Evolutionary conservation across 1,284 basidiomycete genomes (phyloP).

Genomic region (Ceratobasidium sp.): DNA sequence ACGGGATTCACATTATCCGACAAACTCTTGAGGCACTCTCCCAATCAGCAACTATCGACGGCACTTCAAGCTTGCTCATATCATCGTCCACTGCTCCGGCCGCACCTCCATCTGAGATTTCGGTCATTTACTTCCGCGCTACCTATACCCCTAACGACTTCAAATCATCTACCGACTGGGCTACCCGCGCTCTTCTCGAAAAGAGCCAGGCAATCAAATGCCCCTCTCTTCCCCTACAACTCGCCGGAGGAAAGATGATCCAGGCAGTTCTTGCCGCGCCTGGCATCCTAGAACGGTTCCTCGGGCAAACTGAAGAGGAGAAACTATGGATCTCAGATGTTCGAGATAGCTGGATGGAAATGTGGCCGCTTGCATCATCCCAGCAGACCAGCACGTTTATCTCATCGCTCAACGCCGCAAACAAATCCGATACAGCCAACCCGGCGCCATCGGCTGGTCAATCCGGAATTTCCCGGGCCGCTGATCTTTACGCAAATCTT

Average conservation of each 20-base stretch:
- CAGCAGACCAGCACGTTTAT: conserved; percentile 12
- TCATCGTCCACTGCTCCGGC: conserved; percentile 53
- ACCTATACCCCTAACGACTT: conserved; percentile 91
- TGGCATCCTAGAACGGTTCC: conserved; percentile 78
- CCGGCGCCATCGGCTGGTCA: conserved; percentile 51
- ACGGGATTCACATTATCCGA: conserved; percentile 77
- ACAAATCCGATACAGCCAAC: conserved; percentile 51
- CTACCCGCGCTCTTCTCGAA: conserved; percentile 80
- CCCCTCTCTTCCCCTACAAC: conserved; percentile 88
- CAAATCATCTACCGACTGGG: conserved; percentile 68
- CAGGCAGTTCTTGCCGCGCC: conserved; percentile 88
- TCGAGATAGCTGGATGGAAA: conserved; percentile 77
- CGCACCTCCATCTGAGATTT: conserved; percentile 67
- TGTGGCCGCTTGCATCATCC: conserved; percentile 65
- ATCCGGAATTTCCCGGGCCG: conserved; percentile 46
- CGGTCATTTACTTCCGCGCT: conserved; percentile 86
- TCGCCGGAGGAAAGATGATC: conserved; percentile 96
- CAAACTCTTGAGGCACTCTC: conserved; percentile 79
- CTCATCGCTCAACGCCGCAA: conserved; percentile 12
- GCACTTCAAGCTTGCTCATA: conserved; percentile 58
- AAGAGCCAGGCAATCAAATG: conserved; percentile 90
- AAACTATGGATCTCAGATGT: conserved; percentile 55
- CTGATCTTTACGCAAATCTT: conserved; percentile 56
- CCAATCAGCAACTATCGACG: conserved; percentile 60
- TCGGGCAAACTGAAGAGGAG: conserved; percentile 57